Percentiles rank a stretch among this genome's conserved stretches.
phyloP scores from a whole-genome alignment of 805 yeast species.

The Spencermartinsiella europaea region DNA sequence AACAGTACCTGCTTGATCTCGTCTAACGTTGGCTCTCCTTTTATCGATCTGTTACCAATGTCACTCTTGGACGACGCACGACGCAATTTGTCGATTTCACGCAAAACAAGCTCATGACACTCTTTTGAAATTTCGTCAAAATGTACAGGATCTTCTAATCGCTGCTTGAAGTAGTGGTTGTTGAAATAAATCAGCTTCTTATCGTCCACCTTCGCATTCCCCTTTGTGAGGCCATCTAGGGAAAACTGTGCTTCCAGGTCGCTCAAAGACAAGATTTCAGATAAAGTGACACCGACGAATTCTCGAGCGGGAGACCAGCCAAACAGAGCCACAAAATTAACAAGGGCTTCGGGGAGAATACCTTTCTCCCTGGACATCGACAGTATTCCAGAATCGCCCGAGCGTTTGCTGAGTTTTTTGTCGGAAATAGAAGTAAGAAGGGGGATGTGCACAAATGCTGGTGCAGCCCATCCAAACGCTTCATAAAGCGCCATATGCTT shows the following conservation, averaged over 20 bases:
- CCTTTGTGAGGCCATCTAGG: conserved; percentile 74
- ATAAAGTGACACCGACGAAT: conserved; percentile 28
- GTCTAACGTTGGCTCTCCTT: conserved; percentile 35
- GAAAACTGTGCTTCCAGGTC: conserved; percentile 55
- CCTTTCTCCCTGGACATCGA: conserved; percentile 53
- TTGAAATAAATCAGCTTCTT: conserved; percentile 73
- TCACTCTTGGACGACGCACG: background rate
- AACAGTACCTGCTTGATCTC: conserved; percentile 35
- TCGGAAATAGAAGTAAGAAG: conserved; percentile 60
- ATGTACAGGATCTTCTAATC: conserved; percentile 36
- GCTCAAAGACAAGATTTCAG: conserved; percentile 29
- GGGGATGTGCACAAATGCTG: conserved; percentile 85
- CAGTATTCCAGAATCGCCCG: conserved; percentile 72
- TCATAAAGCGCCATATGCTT: conserved; percentile 82
- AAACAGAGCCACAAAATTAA: conserved; percentile 81
- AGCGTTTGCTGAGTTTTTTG: conserved; percentile 73
- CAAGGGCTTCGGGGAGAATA: conserved; percentile 76
- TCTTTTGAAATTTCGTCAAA: conserved; percentile 34
- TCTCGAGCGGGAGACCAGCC: conserved; percentile 83
- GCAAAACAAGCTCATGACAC: conserved; percentile 7
- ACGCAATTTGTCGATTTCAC: background rate
- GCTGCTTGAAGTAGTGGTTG: conserved; percentile 53
- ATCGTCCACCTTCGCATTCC: conserved; percentile 87
- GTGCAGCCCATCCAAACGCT: conserved; percentile 83
- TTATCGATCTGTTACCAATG: background rate